Evolutionary conservation across 2,329 filamentous ascomycete genomes (phyloP).

Genomic region (Epichloe glyceriae): DNA sequence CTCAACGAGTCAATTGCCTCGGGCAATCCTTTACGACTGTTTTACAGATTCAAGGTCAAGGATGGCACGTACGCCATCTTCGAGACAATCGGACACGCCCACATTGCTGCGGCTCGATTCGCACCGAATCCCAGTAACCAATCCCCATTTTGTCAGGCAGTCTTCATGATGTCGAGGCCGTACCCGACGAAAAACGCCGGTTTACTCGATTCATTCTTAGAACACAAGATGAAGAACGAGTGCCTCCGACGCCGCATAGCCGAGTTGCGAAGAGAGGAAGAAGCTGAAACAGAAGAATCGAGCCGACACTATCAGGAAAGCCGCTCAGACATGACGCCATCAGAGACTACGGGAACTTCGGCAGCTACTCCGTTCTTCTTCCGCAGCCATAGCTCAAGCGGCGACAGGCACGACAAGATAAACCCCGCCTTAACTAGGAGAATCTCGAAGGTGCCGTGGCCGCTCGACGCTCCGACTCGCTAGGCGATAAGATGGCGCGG

Average conservation of each 20-base stretch:
- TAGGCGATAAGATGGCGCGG: slow-evolving; percentile 72
- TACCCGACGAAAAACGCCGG: slow-evolving; percentile 82
- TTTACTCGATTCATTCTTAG: slow-evolving; percentile 81
- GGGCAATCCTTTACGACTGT: slow-evolving; percentile 67
- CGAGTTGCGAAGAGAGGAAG: slow-evolving; percentile 74
- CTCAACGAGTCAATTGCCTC: slow-evolving; percentile 81
- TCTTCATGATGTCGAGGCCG: slow-evolving; percentile 85
- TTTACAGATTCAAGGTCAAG: slow-evolving; percentile 68
- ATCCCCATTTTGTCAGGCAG: slow-evolving; percentile 66
- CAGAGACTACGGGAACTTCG: slow-evolving; percentile 30
- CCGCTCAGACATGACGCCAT: slow-evolving; percentile 38
- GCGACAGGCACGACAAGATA: slow-evolving; percentile 39
- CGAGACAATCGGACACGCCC: slow-evolving; percentile 85
- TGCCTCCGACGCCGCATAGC: slow-evolving; percentile 71
- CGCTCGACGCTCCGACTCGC: slow-evolving; percentile 56
- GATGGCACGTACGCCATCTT: slow-evolving; percentile 68
- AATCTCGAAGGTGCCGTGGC: slow-evolving; percentile 63
- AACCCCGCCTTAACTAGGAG: slow-evolving; percentile 65
- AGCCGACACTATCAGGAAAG: slow-evolving; percentile 48
- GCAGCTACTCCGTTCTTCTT: slow-evolving; percentile 17
- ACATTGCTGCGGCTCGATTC: slow-evolving; percentile 60
- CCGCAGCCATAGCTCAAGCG: slow-evolving; percentile 16
- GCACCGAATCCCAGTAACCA: slow-evolving; percentile 50
- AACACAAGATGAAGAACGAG: slow-evolving; percentile 96
- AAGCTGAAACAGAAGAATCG: slow-evolving; percentile 60